phyloP scores from a whole-genome alignment of 2,329 filamentous ascomycete genomes.

The Epichloe gansuensis region DNA sequence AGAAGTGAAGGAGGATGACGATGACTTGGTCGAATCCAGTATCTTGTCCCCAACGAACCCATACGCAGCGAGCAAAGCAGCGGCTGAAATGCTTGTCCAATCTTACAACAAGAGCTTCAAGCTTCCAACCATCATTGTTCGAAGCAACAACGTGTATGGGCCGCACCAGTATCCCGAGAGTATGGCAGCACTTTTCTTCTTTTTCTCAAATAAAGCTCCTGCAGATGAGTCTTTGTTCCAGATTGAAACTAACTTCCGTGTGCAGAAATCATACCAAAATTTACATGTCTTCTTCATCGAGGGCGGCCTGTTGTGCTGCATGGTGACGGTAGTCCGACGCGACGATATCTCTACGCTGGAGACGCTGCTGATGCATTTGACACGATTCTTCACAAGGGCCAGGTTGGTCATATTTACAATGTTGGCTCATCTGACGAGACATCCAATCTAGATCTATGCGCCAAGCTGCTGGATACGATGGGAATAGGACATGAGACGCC shows the following conservation, averaged over 20 bases:
- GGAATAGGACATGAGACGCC: constrained; percentile 37
- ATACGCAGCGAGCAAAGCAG: constrained; percentile 69
- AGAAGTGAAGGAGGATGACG: constrained; percentile 60
- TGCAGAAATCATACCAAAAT: constrained; percentile 73
- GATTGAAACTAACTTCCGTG: not conserved
- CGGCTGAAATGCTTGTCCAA: constrained; percentile 75
- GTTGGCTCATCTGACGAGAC: constrained; percentile 69
- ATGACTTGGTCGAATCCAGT: constrained; percentile 61
- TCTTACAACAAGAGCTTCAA: constrained; percentile 79
- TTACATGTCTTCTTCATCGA: constrained; percentile 59
- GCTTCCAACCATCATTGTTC: constrained; percentile 65
- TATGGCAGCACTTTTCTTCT: constrained; percentile 28
- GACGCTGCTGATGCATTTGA: constrained; percentile 76
- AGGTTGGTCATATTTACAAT: constrained; percentile 68
- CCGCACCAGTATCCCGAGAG: constrained; percentile 77
- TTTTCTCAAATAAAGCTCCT: no score
- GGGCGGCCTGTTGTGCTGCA: constrained; percentile 58
- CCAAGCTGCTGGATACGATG: constrained; percentile 51
- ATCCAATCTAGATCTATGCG: constrained; percentile 59
- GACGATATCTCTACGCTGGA: constrained; percentile 65
- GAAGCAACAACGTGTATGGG: constrained; percentile 77
- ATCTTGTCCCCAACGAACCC: constrained; percentile 71
- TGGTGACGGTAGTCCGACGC: constrained; percentile 61
- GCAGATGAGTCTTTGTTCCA: not conserved
- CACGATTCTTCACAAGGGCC: constrained; percentile 68